Evolutionary conservation across 192 early-diverging fungal species (phyloP).

Genomic region (Rhizoclosmatium globosum): DNA sequence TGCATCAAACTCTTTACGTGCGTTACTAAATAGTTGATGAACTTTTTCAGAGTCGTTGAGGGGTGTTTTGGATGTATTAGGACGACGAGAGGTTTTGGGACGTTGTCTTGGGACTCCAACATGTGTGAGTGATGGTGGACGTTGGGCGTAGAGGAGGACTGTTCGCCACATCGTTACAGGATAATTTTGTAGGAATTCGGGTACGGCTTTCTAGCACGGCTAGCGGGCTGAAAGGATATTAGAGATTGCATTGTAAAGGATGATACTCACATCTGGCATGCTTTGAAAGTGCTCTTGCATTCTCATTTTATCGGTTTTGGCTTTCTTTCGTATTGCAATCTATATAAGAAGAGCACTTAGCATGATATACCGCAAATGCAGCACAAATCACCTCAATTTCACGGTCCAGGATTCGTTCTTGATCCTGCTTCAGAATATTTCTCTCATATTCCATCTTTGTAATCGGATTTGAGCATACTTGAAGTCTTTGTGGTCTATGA

Average conservation of each 20-base stretch:
- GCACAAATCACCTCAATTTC: slow-evolving; percentile 56
- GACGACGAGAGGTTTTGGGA: slow-evolving; percentile 40
- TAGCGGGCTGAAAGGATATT: too few species aligned
- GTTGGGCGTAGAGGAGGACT: slow-evolving; percentile 57
- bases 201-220: background rate
- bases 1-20: slow-evolving; percentile 13
- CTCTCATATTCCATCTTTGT: slow-evolving; percentile 53
- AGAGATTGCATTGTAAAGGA: too few species aligned
- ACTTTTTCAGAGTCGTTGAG: slow-evolving; percentile 21
- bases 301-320: slow-evolving; percentile 25
- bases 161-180: slow-evolving; percentile 63
- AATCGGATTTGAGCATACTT: slow-evolving; percentile 64
- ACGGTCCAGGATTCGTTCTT: slow-evolving; percentile 58
- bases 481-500: slow-evolving; percentile 56
- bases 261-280: background rate
- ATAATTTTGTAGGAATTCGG: slow-evolving; percentile 54
- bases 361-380: background rate
- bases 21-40: slow-evolving; percentile 15
- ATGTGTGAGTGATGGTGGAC: slow-evolving; percentile 45
- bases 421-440: slow-evolving; percentile 40
- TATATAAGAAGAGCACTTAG: slow-evolving; percentile 1
- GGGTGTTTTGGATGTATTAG: slow-evolving; percentile 34
- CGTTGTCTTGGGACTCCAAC: slow-evolving; percentile 41
- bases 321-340: slow-evolving; percentile 39
- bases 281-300: slow-evolving; percentile 25